These are phyloP conservation scores for Coemansia sp. DNA, from an alignment of 192 early-diverging fungal species.

Conservation along the genomic window DNA sequence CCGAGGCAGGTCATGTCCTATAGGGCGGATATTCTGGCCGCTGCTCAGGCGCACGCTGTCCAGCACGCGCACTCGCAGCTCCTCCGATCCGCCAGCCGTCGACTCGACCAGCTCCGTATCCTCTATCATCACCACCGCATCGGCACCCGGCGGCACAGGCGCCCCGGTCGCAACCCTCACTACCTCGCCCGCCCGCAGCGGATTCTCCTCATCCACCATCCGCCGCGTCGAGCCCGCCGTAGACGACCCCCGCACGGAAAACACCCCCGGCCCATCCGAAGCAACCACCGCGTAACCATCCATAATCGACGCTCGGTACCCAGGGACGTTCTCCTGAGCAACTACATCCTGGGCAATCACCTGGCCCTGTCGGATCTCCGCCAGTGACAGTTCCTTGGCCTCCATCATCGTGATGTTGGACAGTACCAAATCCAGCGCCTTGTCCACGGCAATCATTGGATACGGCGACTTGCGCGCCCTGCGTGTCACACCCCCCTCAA, in stretches of 20 bases:
- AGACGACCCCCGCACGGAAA: constrained; percentile 57
- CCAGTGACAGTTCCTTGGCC: constrained; percentile 3
- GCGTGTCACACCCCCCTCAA: constrained; percentile 48
- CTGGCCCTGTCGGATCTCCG: constrained; percentile 46
- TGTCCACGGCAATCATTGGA: constrained; percentile 66
- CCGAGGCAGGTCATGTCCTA: constrained; percentile 66
- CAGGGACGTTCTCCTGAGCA: constrained; percentile 72
- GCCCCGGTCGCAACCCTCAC: constrained; percentile 85
- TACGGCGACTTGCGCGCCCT: constrained; percentile 77
- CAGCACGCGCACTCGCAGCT: constrained; percentile 36
- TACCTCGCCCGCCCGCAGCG: constrained; percentile 57
- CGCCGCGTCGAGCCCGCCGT: constrained; percentile 51
- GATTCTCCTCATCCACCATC: not conserved
- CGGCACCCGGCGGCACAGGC: constrained; percentile 71
- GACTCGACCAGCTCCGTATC: constrained; percentile 63
- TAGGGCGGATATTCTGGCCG: constrained; percentile 71
- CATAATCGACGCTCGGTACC: constrained; percentile 79
- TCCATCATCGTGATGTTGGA: constrained; percentile 24
- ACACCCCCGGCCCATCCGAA: constrained; percentile 74
- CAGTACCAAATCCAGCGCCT: constrained; percentile 58
- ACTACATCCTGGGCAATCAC: constrained; percentile 72
- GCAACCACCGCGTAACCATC: constrained; percentile 93
- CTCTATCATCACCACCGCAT: constrained; percentile 96
- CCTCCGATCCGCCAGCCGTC: constrained; percentile 43
- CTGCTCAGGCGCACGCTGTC: constrained; percentile 1